A percentile compares a stretch with the other conserved stretches of the same genome.
phyloP scores from a whole-genome alignment of 106 monocot species.

The Posidonia australis region DNA sequence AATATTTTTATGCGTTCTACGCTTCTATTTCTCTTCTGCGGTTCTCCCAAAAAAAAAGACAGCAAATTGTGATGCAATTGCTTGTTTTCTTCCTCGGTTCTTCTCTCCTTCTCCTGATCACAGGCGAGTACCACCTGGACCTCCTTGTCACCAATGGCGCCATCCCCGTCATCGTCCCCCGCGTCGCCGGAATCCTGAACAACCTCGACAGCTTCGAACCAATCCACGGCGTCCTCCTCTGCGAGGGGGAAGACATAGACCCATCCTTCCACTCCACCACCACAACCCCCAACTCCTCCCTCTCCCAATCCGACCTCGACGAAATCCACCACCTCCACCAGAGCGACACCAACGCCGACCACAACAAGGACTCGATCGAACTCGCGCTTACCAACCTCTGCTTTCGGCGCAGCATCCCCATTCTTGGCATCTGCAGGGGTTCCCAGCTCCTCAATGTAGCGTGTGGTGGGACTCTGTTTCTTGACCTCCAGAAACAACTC shows the following conservation, averaged over 20 bases:
- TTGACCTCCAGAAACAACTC: too few relatives aligned
- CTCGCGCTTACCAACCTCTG: conserved; percentile 66
- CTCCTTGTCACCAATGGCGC: conserved; percentile 76
- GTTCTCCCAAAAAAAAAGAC: too few relatives aligned
- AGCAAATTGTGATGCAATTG: too few relatives aligned
- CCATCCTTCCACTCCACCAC: conserved; percentile 31
- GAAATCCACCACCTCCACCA: conserved; percentile 31
- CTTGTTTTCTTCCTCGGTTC: too few relatives aligned
- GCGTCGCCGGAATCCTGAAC: conserved; percentile 64
- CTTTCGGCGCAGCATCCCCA: conserved; percentile 71
- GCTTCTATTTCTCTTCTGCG: too few relatives aligned
- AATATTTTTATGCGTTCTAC: too few relatives aligned
- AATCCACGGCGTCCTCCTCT: conserved; percentile 75
- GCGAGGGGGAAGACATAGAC: conserved; percentile 90
- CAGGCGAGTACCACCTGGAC: conserved; percentile 91
- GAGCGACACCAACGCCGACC: conserved; percentile 63
- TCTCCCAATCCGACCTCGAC: not conserved
- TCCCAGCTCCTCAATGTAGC: conserved; percentile 91
- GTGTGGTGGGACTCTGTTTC: conserved; percentile 68
- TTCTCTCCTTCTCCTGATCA: too few relatives aligned
- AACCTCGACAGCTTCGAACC: conserved; percentile 84
- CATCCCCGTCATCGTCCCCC: conserved; percentile 79
- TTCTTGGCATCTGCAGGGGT: conserved; percentile 86
- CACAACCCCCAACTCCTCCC: not conserved
- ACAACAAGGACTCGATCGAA: conserved; percentile 85